Conservation (phyloP, 2,329 filamentous ascomycete genomes). For the Botrytis galanthina region DNA sequence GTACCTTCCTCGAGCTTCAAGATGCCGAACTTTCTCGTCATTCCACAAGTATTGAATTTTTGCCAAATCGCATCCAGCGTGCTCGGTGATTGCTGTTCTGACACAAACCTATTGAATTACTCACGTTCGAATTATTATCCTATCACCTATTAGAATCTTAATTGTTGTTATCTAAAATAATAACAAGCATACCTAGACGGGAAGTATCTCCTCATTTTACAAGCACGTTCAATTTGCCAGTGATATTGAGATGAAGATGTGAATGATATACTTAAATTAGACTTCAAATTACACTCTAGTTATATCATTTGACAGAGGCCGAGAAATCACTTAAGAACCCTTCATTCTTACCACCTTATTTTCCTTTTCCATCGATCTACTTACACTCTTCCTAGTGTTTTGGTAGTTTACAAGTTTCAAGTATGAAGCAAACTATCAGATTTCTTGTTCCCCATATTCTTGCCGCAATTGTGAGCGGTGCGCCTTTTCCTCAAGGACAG, state of each 20-base stretch:
- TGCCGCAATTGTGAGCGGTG: slow-evolving; percentile 5
- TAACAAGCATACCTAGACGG: background rate
- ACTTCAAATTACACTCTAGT: background rate
- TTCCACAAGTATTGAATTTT: slow-evolving; percentile 7
- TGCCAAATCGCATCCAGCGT: background rate
- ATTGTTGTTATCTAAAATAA: slow-evolving; percentile 1
- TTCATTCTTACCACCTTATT: background rate
- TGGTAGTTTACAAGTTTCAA: slow-evolving; percentile 7
- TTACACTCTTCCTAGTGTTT: background rate
- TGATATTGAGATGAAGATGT: background rate
- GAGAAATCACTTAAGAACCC: background rate
- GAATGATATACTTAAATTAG: background rate
- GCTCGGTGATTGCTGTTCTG: background rate
- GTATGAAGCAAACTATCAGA: background rate
- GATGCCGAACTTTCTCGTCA: slow-evolving; percentile 1
- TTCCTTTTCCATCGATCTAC: background rate
- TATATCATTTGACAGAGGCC: background rate
- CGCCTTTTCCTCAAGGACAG: background rate
- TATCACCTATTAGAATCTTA: slow-evolving; percentile 4
- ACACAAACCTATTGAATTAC: slow-evolving; percentile 7
- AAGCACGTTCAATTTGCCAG: background rate
- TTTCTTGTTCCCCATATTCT: slow-evolving; percentile 2
- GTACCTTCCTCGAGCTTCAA: slow-evolving; percentile 8
- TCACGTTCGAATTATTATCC: slow-evolving; percentile 9
- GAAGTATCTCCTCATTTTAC: background rate